Conservation (phyloP, 78 protist genomes). For the Tieghemostelium lacteum region DNA sequence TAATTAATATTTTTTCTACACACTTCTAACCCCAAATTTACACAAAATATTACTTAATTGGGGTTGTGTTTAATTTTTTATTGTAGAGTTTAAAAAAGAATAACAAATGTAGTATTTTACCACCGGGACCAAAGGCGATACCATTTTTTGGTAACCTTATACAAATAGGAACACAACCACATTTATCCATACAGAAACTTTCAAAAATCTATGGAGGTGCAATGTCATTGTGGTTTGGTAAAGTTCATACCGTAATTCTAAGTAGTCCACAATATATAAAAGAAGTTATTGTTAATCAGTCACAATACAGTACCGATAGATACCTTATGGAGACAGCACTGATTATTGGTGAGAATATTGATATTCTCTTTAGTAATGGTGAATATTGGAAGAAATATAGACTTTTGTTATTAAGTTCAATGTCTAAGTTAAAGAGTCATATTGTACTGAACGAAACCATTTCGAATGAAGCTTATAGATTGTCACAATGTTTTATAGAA, state of each 20-base stretch:
- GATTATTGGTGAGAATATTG: constrained; percentile 44
- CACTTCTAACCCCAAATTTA: no score
- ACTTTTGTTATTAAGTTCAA: background rate
- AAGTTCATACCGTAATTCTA: constrained; percentile 18
- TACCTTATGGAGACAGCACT: constrained; percentile 13
- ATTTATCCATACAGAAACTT: constrained; percentile 25
- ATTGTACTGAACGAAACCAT: constrained; percentile 7
- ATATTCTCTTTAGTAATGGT: constrained; percentile 61
- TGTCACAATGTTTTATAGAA: background rate
- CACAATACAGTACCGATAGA: constrained; percentile 29
- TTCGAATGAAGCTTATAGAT: constrained; percentile 10
- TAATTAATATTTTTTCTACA: no score
- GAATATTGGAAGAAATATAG: constrained; percentile 65
- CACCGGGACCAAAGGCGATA: constrained; percentile 53
- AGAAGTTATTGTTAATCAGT: constrained; percentile 56
- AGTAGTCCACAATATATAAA: constrained; percentile 38
- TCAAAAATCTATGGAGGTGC: constrained; percentile 42
- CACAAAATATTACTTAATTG: no score
- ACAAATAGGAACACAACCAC: constrained; percentile 19
- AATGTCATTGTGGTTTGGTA: constrained; percentile 34
- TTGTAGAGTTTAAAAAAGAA: background rate
- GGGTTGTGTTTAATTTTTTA: no score
- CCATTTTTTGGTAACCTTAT: constrained; percentile 50
- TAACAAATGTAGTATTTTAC: background rate
- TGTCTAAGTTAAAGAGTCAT: constrained; percentile 15